Base-by-base conservation (phyloP, 176 grass and related monocot species). In the Oryza rufipogon region DNA sequence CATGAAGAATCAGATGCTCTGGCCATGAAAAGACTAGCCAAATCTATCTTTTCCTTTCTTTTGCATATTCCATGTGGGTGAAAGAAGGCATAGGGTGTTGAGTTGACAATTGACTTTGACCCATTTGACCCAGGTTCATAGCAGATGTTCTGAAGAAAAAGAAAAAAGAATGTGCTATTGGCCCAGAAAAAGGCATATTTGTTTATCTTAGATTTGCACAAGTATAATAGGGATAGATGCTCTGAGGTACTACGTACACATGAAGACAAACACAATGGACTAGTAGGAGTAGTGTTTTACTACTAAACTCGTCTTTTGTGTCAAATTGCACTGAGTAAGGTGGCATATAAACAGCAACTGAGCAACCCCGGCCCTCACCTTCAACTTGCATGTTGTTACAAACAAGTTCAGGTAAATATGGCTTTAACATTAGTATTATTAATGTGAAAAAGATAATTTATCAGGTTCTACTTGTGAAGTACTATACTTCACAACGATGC, bases 61-160 rank as follows among this genome's bases (percentile, higher is more conserved):
- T 86, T 44, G 74, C 68, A 88, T 88, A 84, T 82, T 77, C 78
- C 68, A 66, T 73, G 78, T 70, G 74, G 79, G n/a, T 17, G 7
- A 6, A 17, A 41, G 56, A 78, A 72, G 15, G 66, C 63, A 26
- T 22, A 23, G 63, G 63, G 61, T 68, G 52, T 61, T 76, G 78
- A 84, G 83, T 86, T 92, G 90, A 92, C 78, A 90, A n/a, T 82
- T 86, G 73, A 86, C 66, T 81, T 86, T 77, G 76, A 84, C 85
- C 17, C 13, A 48, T 70, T 80, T 87, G 89, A 87, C 68, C 39
- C 69, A 80, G 76, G 87, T 84, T 79, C 87, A 68, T 58, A 23
- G 26, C 34, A 77, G 75, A 14, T 17, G 17, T 48, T n/a, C 3
- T 39, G 14, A 70, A 20, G 51, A 70, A 38, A 34, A 44, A 45